phyloP scores from a whole-genome alignment of 1,139 yeast genomes.

The Blastobotrys aristatus region DNA sequence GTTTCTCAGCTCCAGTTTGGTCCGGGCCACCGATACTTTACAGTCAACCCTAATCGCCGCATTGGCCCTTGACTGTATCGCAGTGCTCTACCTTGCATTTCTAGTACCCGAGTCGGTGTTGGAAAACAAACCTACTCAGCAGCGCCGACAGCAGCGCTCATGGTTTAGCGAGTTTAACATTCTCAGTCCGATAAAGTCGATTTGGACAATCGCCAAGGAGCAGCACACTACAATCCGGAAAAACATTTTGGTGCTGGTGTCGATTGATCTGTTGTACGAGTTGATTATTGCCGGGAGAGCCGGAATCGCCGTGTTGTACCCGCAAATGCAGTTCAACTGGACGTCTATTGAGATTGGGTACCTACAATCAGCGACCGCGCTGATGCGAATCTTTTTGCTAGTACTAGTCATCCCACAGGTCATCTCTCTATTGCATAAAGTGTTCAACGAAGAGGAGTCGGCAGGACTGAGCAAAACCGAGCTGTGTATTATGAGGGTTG shows the following conservation, averaged over 20 bases:
- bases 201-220: not conserved
- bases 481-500: conserved; percentile 18
- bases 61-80: not conserved
- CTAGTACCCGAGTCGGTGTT: conserved; percentile 9
- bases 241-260: not conserved
- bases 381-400: conserved; percentile 8
- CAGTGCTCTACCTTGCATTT: conserved; percentile 16
- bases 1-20: not conserved
- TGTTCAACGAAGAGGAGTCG: conserved; percentile 11
- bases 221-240: not conserved
- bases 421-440: conserved; percentile 12
- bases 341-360: conserved; percentile 4
- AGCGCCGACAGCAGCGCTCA: conserved; percentile 2
- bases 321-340: conserved; percentile 7
- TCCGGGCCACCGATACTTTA: not conserved
- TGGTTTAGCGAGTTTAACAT: conserved; percentile 13
- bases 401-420: conserved; percentile 18
- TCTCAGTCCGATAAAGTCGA: not conserved
- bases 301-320: conserved; percentile 18
- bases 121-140: not conserved
- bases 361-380: not conserved
- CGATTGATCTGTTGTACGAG: conserved; percentile 14
- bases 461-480: conserved; percentile 18
- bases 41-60: conserved; percentile 13
- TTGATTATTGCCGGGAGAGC: conserved; percentile 22